Evolutionary conservation across 148 eudicot genomes (phyloP).

Genomic region (Agrostemma githago): DNA sequence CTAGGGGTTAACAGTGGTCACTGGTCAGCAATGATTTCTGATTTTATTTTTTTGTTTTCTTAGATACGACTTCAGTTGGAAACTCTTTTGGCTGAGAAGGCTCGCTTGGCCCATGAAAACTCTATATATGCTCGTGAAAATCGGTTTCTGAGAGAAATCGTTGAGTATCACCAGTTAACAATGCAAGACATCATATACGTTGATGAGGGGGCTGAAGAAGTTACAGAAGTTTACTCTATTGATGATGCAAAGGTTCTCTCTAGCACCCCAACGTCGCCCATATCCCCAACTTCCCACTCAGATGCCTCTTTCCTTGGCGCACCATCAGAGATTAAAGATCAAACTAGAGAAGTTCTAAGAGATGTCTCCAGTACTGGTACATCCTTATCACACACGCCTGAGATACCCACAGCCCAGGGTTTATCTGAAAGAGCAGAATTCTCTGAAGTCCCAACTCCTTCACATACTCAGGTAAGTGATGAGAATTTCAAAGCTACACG

Average conservation of each 20-base stretch:
- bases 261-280: slow-evolving; percentile 48
- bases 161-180: slow-evolving; percentile 91
- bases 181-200: slow-evolving; percentile 88
- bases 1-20: not conserved
- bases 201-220: slow-evolving; percentile 79
- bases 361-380: slow-evolving; percentile 7
- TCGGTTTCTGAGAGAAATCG: slow-evolving; percentile 86
- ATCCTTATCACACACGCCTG: not conserved
- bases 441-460: slow-evolving; percentile 4
- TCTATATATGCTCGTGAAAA: slow-evolving; percentile 84
- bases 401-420: not conserved
- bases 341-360: slow-evolving; percentile 6
- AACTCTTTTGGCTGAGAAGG: slow-evolving; percentile 89
- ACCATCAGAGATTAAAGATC: slow-evolving; percentile 27
- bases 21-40: not conserved
- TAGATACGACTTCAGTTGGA: slow-evolving; percentile 93
- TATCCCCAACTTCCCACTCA: slow-evolving; percentile 34
- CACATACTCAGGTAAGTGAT: not conserved
- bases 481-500: slow-evolving; percentile 4
- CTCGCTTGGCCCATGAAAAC: slow-evolving; percentile 84
- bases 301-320: slow-evolving; percentile 23
- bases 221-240: slow-evolving; percentile 56
- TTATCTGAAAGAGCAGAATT: slow-evolving; percentile 14
- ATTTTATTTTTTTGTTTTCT: slow-evolving; percentile 15
- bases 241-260: slow-evolving; percentile 43